Evolutionary conservation across 139 green algal genomes (phyloP), one percentile per base, ranked within the genome.

Genomic region (Spirogloea muscicola): DNA sequence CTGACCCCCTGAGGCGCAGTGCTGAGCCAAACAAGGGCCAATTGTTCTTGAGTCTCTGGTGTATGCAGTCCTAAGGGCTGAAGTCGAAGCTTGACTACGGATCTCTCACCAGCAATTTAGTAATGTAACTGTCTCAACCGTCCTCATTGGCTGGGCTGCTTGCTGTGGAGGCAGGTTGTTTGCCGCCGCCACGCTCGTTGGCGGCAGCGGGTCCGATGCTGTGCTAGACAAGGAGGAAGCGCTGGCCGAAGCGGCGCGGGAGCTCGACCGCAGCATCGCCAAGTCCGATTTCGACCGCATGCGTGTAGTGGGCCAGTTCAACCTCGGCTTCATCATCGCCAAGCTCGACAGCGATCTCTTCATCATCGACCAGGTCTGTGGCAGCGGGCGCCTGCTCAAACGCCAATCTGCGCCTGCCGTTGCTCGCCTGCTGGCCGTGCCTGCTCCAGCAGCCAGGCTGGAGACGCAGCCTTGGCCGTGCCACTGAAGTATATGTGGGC

Each of bases 271-370:
- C 0, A 77, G 92, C 31, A 97, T 98, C 68, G 51, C 87, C 52
- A 96, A 97, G 85, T 29, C 52, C 0, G 88, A 94, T 69, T 98
- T 98, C 66, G 67, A 40, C 44, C 65, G 74, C 41, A 90, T 87
- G 86, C 27, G 80, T 59, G 65, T 91, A 4, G 21, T 92, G 1
- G 91, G 92, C 2, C 93, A 98, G 86, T 98, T 98, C 88, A 98
- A 98, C 74, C 83, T 98, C 41, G 94, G 94, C n/a, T 98, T 98
- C 87, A 96, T 98, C 70, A 69, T 98, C 3, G 88, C 65, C 31
- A 62, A 65, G 3, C 82, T 93, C 41, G 86, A 82, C 1, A 29
- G 66, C 1, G 93, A 98, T 70, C 64, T 98, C 3, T 98, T 96
- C 84, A 98, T 98, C 59, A 59, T 98, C 0, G 94, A 98, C 84